Base-by-base conservation (phyloP, 1,139 yeast genomes). In the Kazachstania sp. region DNA sequence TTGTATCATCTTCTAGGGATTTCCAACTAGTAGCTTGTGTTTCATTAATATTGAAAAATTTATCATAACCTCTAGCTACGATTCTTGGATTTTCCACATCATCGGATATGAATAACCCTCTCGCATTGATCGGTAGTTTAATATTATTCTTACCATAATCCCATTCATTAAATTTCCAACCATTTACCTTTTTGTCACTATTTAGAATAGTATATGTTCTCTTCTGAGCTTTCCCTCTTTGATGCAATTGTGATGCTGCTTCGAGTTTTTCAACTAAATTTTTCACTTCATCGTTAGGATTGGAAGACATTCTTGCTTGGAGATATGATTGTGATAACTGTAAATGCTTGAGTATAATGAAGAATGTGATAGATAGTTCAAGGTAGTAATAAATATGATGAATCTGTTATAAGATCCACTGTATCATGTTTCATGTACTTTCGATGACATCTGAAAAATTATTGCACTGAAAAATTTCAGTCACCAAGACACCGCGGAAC, bases 121-220 rank as follows among this genome's bases (percentile, higher is more conserved):
- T 72, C 0, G 97, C 95, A 49, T 80, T 70, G 4, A 79, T 73
- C 0, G 97, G 95, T 18, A 88, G 66, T 1, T 52, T 51, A 8
- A 78, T 71, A 41, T 72, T 75, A 2, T 72, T 68, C 50, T 73
- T 77, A 19, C 80, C 80, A 59, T 86, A 90, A 56, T 86, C 96
- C 85, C 86, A 88, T 57, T 90, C 98, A 49, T 81, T 79, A 66
- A 87, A 87, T 64, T 81, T 85, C 97, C 97, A 90, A 47, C 77
- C 69, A 12, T 57, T 53, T 1, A 74, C 60, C 11, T 58, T 56
- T 8, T 54, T 54, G 20, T 61, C 57, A 8, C 70, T 56, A 38
- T 64, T 61, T 30, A 58, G 52, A 4, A 72, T 50, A 7, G 59
- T 54, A 52, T 70, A 70, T 1, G 55, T 54, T 26, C 59, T 58